These are phyloP conservation scores for Ottelia alismoides DNA, from an alignment of 106 monocot genomes.

Conservation along the genomic window DNA sequence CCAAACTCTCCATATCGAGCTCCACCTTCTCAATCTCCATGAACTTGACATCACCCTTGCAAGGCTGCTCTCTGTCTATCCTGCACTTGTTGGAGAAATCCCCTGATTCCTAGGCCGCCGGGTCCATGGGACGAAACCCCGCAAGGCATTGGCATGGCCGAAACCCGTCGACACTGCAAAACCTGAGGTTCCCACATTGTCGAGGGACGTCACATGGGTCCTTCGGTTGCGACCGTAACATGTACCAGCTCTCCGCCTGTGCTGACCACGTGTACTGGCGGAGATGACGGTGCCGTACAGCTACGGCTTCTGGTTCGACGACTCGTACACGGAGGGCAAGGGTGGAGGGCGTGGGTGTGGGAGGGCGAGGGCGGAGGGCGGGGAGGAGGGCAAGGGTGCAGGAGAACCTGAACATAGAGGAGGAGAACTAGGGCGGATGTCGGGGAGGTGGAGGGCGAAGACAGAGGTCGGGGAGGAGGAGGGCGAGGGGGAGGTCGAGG, in stretches of 20 bases:
- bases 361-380: too few species aligned
- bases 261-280: slow-evolving; percentile 56
- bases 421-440: too few species aligned
- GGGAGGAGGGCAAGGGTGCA: too few species aligned
- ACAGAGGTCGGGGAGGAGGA: too few species aligned
- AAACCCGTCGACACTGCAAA: slow-evolving; percentile 17
- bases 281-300: too few species aligned
- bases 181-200: slow-evolving; percentile 38
- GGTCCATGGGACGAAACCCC: slow-evolving; percentile 12
- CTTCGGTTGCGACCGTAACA: slow-evolving; percentile 50
- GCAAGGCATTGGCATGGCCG: slow-evolving; percentile 23
- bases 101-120: slow-evolving; percentile 18
- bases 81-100: slow-evolving; percentile 29
- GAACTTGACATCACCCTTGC: background rate
- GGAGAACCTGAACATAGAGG: too few species aligned
- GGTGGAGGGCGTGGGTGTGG: too few species aligned
- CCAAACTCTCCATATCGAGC: slow-evolving; percentile 8
- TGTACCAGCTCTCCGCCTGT: slow-evolving; percentile 46
- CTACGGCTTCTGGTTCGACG: too few species aligned
- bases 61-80: background rate
- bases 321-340: too few species aligned
- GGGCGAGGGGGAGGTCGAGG: too few species aligned
- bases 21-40: slow-evolving; percentile 12
- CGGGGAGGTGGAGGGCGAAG: too few species aligned
- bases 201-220: slow-evolving; percentile 28